phyloP scores from a whole-genome alignment of 257 asterid genomes.

The Przewalskia tangutica region DNA sequence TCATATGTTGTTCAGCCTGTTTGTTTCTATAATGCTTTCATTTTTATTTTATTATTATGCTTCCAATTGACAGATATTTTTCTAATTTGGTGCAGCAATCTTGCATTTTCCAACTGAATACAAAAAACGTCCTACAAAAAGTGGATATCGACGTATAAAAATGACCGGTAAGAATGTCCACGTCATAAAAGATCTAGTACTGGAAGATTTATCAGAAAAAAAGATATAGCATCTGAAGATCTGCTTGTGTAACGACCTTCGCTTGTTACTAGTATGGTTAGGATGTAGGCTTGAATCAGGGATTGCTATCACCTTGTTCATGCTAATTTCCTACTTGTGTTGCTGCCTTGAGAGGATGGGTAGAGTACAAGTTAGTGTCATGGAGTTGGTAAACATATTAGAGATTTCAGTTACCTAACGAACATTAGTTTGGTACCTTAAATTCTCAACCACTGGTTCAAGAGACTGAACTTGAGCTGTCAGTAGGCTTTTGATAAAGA shows the following conservation, averaged over 20 bases:
- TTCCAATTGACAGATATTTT: constrained; percentile 1
- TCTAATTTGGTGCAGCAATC: constrained; percentile 61
- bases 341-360: not conserved
- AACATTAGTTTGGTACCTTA: not conserved
- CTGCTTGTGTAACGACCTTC: not conserved
- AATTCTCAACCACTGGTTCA: not conserved
- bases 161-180: constrained; percentile 56
- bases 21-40: not conserved
- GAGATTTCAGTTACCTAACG: not conserved
- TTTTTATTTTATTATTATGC: not conserved
- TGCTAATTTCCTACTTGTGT: not conserved
- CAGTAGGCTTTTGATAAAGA: not conserved
- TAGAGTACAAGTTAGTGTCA: not conserved
- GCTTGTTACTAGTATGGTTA: not conserved
- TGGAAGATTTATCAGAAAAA: not conserved
- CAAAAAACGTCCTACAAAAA: constrained; percentile 65
- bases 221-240: not conserved
- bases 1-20: not conserved
- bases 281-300: not conserved
- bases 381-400: not conserved
- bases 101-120: constrained; percentile 83
- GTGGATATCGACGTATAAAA: constrained; percentile 81
- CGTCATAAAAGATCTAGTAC: not conserved
- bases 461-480: not conserved
- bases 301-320: not conserved